Evolutionary conservation across 2,329 filamentous ascomycete species (phyloP), one percentile per base, ranked within the genome.

Genomic region (Colletotrichum somersetense): DNA sequence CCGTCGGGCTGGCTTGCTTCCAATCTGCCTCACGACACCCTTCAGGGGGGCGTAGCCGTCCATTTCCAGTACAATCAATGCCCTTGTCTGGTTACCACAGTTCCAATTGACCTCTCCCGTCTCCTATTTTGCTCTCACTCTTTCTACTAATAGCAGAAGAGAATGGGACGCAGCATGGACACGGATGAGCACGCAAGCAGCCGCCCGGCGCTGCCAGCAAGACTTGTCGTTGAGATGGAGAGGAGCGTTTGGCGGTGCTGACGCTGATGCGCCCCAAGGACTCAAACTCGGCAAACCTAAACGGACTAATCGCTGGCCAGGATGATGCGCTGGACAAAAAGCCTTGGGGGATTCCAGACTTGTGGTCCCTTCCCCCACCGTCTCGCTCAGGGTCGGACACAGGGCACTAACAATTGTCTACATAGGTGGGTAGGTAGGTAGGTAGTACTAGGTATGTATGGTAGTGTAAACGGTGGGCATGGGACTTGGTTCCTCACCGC

Each of bases 311-410:
- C 38, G 38, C 38, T 53, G 35, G 50, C 40, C 40, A 35, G 50
- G 38, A 64, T 56, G 62, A 64, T 64, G 62, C 42, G 50, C 40
- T 56, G 62, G 40, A 46, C 62, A 64, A 38, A 68, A 68, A 69
- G 65, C 64, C 66, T 63, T 65, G 66, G 59, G 42, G 53, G 53
- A 33, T 18, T 38, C 23, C n/a, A 12, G 30, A 38, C 16, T 52
- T n/a, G 63, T 53, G 59, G 59, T 59, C 50, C 8, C 7, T n/a
- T 11, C 59, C 30, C 35, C 35, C 59, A 64, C 59, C 69, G 55
- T 69, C 40, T 70, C 46, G 69, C 55, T 72, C 59, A 40, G 53
- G 69, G 26, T 56, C 42, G 53, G 59, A 64, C 66, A 59, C 59
- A 59, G 59, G 59, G 69, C 69, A 61, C 30, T 68, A 33, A 52